These are phyloP conservation scores for Colletotrichum filicis DNA, from an alignment of 2,329 filamentous ascomycete species.

Conservation along the genomic window DNA sequence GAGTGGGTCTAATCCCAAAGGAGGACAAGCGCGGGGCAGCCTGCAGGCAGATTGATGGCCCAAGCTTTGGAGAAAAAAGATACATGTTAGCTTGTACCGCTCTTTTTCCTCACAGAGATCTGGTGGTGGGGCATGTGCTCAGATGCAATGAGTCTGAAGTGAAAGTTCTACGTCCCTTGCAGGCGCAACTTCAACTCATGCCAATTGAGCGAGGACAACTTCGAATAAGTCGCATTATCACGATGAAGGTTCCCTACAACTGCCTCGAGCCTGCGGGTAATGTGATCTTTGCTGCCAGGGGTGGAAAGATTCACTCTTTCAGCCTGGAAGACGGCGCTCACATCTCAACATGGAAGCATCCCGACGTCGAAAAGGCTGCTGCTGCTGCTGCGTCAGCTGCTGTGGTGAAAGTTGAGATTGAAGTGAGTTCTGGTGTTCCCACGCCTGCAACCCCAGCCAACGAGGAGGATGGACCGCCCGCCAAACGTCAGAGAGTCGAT, in stretches of 20 bases:
- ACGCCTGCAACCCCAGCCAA: slow-evolving; percentile 17
- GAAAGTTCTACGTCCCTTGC: slow-evolving; percentile 23
- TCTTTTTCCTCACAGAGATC: slow-evolving; percentile 47
- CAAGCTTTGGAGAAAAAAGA: slow-evolving; percentile 32
- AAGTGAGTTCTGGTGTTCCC: slow-evolving; percentile 39
- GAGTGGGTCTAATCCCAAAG: slow-evolving; percentile 15
- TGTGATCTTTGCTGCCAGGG: slow-evolving; percentile 79
- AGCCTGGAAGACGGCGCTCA: slow-evolving; percentile 66
- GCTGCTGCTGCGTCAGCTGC: slow-evolving; percentile 37
- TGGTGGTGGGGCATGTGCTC: slow-evolving; percentile 7
- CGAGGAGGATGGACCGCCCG: slow-evolving; percentile 47
- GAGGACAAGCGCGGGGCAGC: slow-evolving; percentile 29
- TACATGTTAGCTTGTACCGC: slow-evolving; percentile 49
- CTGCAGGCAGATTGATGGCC: slow-evolving; percentile 5
- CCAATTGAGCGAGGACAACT: slow-evolving; percentile 6
- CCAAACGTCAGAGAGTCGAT: slow-evolving; percentile 55
- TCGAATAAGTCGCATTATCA: slow-evolving; percentile 4
- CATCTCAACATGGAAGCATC: slow-evolving; percentile 71
- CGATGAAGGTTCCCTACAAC: slow-evolving; percentile 72
- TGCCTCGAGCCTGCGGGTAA: slow-evolving; percentile 65
- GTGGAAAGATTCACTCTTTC: slow-evolving; percentile 77
- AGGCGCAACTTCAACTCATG: background rate
- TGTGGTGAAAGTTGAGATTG: slow-evolving; percentile 40
- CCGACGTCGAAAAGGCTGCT: slow-evolving; percentile 49
- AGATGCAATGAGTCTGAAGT: slow-evolving; percentile 13